Conservation (phyloP, 2,329 filamentous ascomycete species). For the Alternaria solani region DNA sequence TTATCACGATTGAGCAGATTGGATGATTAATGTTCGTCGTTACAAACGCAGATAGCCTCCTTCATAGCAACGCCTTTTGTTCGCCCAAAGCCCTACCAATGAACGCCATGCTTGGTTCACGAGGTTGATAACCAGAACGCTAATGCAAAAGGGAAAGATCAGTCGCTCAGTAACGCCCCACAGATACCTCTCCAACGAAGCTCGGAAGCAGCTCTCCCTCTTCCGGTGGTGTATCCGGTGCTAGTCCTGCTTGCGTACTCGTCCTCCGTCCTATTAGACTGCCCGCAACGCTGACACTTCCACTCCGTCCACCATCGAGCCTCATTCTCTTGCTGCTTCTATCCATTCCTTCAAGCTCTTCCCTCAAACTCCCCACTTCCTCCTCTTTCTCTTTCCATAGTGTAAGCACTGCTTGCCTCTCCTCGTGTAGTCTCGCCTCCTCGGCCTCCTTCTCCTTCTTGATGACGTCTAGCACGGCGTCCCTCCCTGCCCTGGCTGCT, state of each 20-base stretch:
- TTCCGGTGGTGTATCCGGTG: conserved; percentile 34
- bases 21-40: neutral
- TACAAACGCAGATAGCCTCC: conserved; percentile 1
- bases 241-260: conserved; percentile 21
- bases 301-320: conserved; percentile 22
- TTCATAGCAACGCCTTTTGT: conserved; percentile 4
- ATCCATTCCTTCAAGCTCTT: conserved; percentile 32
- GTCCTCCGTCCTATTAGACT: conserved; percentile 17
- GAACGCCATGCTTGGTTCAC: conserved; percentile 11
- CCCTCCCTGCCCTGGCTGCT: conserved; percentile 59
- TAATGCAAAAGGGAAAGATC: neutral
- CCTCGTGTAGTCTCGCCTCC: conserved; percentile 26
- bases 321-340: conserved; percentile 31
- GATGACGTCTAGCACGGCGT: conserved; percentile 53
- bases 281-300: conserved; percentile 20
- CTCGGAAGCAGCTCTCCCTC: conserved; percentile 33
- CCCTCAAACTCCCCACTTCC: conserved; percentile 26
- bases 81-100: neutral
- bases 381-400: conserved; percentile 37
- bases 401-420: conserved; percentile 30
- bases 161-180: conserved; percentile 18
- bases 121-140: conserved; percentile 8
- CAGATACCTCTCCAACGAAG: conserved; percentile 31
- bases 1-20: neutral
- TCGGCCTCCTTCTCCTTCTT: conserved; percentile 27